These are phyloP conservation scores for Pulveroboletus sp. DNA, from an alignment of 768 basidiomycete genomes.

Conservation along the genomic window DNA sequence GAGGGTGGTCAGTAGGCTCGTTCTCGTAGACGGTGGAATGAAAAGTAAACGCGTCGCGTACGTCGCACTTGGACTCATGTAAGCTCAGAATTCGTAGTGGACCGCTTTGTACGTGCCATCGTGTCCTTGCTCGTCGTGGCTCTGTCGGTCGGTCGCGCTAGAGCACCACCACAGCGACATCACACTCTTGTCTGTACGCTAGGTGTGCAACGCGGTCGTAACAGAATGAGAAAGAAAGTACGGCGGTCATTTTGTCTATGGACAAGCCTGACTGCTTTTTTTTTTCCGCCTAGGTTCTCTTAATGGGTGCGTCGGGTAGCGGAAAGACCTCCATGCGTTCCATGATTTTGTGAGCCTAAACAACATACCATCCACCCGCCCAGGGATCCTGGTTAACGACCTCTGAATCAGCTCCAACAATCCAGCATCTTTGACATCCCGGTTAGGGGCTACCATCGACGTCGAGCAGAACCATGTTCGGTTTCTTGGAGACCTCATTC, in stretches of 20 bases:
- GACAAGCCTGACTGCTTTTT: not conserved
- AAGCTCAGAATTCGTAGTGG: too few species aligned
- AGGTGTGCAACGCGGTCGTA: not conserved
- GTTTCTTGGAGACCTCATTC: constrained; percentile 91
- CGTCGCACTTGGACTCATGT: not conserved
- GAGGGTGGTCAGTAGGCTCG: constrained; percentile 65
- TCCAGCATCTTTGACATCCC: constrained; percentile 83
- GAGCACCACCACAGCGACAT: not conserved
- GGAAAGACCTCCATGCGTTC: constrained; percentile 98
- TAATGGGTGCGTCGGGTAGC: constrained; percentile 96
- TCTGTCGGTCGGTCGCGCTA: not conserved
- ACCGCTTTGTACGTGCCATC: too few species aligned
- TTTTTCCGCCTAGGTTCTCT: constrained; percentile 60
- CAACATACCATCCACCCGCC: not conserved
- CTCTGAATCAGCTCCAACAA: constrained; percentile 72
- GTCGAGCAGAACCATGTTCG: constrained; percentile 97
- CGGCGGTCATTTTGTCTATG: not conserved
- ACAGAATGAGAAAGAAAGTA: constrained; percentile 32
- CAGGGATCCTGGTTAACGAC: constrained; percentile 3
- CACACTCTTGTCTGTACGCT: not conserved
- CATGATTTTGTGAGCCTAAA: constrained; percentile 83
- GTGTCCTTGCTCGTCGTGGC: not conserved
- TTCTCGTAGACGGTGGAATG: constrained; percentile 35
- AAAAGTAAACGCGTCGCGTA: constrained; percentile 7
- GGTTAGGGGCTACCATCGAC: constrained; percentile 95